These are phyloP conservation scores for Pneumocystis oryctolagi DNA, from an alignment of 1,139 yeast species.

Conservation along the genomic window DNA sequence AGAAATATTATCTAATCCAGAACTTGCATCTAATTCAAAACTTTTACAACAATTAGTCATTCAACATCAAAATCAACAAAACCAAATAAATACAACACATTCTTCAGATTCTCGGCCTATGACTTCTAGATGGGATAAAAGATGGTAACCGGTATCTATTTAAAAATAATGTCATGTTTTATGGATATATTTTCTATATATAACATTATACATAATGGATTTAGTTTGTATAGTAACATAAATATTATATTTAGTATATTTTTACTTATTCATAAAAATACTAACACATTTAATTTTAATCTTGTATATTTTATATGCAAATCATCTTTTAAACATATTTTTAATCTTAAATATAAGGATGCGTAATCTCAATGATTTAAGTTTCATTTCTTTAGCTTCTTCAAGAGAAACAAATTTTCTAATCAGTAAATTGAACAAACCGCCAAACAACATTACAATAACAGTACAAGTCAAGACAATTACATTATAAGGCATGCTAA, in stretches of 20 bases:
- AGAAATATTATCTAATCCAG: constrained; percentile 18
- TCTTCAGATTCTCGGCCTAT: background rate
- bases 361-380: background rate
- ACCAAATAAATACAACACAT: constrained; percentile 1
- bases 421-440: constrained; percentile 61
- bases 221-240: background rate
- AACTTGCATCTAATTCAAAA: constrained; percentile 19
- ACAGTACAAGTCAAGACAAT: constrained; percentile 87
- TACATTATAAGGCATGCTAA: constrained; percentile 97
- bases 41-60: constrained; percentile 19
- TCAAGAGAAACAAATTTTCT: constrained; percentile 65
- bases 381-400: constrained; percentile 37
- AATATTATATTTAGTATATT: background rate
- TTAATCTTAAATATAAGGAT: background rate
- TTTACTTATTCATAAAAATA: background rate
- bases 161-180: background rate
- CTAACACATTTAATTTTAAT: background rate
- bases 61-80: constrained; percentile 14
- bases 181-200: background rate
- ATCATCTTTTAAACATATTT: background rate
- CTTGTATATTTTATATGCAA: background rate
- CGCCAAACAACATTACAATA: constrained; percentile 83
- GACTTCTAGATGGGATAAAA: background rate
- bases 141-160: background rate
- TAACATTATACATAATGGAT: background rate